Conservation (phyloP, 257 asterid genomes). For the Solanum neorickii region DNA sequence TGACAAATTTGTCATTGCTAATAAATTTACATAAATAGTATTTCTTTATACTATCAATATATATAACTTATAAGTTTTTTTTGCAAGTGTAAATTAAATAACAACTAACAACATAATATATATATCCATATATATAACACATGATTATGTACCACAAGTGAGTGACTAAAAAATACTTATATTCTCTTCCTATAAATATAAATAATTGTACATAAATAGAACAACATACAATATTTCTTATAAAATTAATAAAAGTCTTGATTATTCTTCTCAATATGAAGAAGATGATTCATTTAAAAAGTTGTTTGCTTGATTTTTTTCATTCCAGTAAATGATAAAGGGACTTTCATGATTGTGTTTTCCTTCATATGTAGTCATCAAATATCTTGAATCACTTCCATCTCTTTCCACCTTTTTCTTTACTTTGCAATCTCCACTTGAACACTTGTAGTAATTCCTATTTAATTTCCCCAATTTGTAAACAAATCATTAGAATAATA, state of each 20-base stretch:
- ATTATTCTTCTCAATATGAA: background rate
- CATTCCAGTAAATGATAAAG: background rate
- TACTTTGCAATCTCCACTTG: slow-evolving; percentile 24
- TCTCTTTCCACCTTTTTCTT: slow-evolving; percentile 30
- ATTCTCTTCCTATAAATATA: background rate
- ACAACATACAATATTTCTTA: background rate
- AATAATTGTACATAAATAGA: background rate
- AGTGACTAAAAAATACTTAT: background rate
- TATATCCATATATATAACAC: background rate
- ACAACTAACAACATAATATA: background rate
- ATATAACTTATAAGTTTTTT: too few relatives aligned
- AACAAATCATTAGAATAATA: background rate
- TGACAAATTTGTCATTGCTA: background rate
- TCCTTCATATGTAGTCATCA: slow-evolving; percentile 24
- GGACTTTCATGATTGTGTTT: slow-evolving; percentile 22
- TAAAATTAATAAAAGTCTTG: background rate
- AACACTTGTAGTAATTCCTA: slow-evolving; percentile 32
- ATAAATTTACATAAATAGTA: background rate
- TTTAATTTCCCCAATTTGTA: background rate
- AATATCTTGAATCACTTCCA: slow-evolving; percentile 16
- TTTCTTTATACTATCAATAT: too few relatives aligned
- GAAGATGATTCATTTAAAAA: background rate
- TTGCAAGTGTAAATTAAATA: background rate
- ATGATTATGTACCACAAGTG: background rate
- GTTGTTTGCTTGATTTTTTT: background rate